Evolutionary conservation across 2,329 filamentous ascomycete genomes (phyloP).

Genomic region (Fusarium albidum): DNA sequence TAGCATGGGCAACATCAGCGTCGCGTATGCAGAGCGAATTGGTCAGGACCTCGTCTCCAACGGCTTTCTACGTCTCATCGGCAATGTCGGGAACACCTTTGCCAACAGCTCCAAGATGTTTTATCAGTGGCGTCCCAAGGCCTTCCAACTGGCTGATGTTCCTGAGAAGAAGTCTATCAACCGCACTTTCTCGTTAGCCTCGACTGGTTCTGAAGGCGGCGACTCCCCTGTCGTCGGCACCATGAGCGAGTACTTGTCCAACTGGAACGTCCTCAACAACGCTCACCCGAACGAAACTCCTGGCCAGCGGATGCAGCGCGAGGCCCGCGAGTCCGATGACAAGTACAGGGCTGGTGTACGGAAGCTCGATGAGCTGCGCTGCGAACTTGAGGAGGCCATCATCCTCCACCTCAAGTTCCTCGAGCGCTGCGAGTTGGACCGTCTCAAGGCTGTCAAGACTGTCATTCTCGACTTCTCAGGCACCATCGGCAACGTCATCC

Average conservation of each 20-base stretch:
- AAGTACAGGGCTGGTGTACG: conserved; percentile 88
- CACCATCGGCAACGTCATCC: conserved; percentile 97
- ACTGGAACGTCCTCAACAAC: conserved; percentile 89
- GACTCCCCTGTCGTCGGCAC: conserved; percentile 85
- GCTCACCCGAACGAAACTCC: conserved; percentile 93
- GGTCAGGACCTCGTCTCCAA: conserved; percentile 90
- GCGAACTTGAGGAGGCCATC: conserved; percentile 95
- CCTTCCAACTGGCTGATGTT: conserved; percentile 86
- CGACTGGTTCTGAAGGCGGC: conserved; percentile 60
- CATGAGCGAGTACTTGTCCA: conserved; percentile 87
- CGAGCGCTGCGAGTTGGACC: conserved; percentile 95
- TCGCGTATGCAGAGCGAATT: conserved; percentile 92
- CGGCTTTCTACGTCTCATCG: conserved; percentile 88
- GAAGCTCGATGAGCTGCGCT: conserved; percentile 89
- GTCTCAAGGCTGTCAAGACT: conserved; percentile 97
- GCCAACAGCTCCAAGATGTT: conserved; percentile 97
- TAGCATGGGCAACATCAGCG: conserved; percentile 81
- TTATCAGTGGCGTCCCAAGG: conserved; percentile 95
- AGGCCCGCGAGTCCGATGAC: conserved; percentile 90
- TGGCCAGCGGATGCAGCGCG: conserved; percentile 82
- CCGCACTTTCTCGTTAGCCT: conserved; percentile 77
- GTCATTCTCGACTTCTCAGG: conserved; percentile 98
- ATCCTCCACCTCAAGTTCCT: conserved; percentile 93
- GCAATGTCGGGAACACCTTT: conserved; percentile 94
- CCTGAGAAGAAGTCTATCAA: conserved; percentile 85